Evolutionary conservation across 108 stramenopile genomes (phyloP).

Genomic region (Skeletonema marinoi): DNA sequence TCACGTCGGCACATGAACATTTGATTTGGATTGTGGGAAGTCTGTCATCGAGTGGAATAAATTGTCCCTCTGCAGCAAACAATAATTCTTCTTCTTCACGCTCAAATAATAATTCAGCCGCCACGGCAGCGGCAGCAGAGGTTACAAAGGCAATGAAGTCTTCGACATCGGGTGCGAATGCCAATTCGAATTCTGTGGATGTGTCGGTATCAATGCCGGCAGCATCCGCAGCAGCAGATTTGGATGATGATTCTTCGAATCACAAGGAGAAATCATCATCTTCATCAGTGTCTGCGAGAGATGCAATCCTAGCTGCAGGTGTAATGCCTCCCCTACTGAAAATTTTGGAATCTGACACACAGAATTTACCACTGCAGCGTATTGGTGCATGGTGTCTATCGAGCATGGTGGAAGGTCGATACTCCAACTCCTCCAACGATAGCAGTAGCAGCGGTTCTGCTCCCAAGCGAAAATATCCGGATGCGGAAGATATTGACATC

Average conservation of each 20-base stretch:
- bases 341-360: conserved; percentile 65
- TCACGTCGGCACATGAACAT: conserved; percentile 75
- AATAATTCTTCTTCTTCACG: conserved; percentile 11
- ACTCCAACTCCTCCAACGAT: conserved; percentile 13
- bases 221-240: conserved; percentile 6
- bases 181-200: neutral
- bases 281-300: conserved; percentile 65
- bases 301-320: conserved; percentile 85
- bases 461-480: conserved; percentile 50
- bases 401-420: conserved; percentile 67
- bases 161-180: conserved; percentile 4
- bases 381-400: conserved; percentile 85
- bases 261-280: conserved; percentile 13
- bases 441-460: conserved; percentile 15
- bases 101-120: conserved; percentile 13
- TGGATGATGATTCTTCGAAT: neutral
- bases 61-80: conserved; percentile 10
- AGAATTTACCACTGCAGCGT: conserved; percentile 71
- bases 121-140: conserved; percentile 4
- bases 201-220: conserved; percentile 6
- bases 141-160: conserved; percentile 8
- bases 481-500: conserved; percentile 84
- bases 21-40: conserved; percentile 86
- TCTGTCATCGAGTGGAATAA: conserved; percentile 75
- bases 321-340: conserved; percentile 71